phyloP scores from a whole-genome alignment of 75 land plant genomes.

The Pseudotsuga menziesii region DNA sequence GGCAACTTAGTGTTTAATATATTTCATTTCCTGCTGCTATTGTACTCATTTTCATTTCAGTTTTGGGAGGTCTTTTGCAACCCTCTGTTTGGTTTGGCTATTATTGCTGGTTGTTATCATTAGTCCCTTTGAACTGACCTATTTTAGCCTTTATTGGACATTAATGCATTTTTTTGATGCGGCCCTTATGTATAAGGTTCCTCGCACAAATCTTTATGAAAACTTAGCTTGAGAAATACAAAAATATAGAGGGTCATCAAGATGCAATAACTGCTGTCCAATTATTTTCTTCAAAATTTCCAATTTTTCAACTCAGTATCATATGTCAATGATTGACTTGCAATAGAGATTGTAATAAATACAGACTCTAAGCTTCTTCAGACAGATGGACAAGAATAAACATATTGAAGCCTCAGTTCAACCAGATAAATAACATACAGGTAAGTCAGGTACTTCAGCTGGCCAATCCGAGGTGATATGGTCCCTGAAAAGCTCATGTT shows the following conservation, averaged over 20 bases:
- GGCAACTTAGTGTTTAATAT: too few species aligned
- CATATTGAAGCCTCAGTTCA: too few species aligned
- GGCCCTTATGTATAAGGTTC: not conserved
- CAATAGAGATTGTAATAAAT: not conserved
- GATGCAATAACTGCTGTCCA: not conserved
- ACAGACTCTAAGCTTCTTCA: not conserved
- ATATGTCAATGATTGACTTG: not conserved
- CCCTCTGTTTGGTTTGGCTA: too few species aligned
- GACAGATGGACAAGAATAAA: not conserved
- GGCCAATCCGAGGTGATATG: conserved; percentile 34
- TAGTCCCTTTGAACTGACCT: too few species aligned
- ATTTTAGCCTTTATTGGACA: too few species aligned
- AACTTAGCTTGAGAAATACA: not conserved
- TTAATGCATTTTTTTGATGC: too few species aligned
- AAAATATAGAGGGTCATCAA: not conserved
- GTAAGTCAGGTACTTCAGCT: conserved; percentile 34
- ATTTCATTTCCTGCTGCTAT: too few species aligned
- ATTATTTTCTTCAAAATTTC: not conserved
- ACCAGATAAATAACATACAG: conserved; percentile 28
- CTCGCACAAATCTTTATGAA: not conserved
- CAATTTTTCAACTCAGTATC: not conserved
- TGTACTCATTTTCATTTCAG: too few species aligned
- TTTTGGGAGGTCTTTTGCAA: too few species aligned
- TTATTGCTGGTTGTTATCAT: too few species aligned
- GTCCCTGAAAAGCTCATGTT: conserved; percentile 44